Evolutionary conservation across 257 asterid species (phyloP).

Genomic region (Ehretia macrophylla): DNA sequence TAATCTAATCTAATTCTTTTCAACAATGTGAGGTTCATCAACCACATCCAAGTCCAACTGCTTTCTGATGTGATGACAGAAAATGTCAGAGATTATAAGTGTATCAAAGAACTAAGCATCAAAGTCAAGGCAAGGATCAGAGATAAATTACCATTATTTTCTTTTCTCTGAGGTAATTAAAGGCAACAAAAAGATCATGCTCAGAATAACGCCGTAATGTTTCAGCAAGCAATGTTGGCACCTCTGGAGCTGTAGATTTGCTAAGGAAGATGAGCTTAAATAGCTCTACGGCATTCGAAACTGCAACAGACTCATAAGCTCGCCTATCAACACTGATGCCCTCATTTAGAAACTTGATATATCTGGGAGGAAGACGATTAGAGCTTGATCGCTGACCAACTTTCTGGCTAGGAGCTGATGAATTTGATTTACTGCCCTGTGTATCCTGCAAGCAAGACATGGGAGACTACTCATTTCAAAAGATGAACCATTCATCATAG

Average conservation of each 20-base stretch:
- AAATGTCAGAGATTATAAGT: not conserved
- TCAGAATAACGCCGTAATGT: slow-evolving; percentile 90
- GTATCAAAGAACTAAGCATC: too few relatives aligned
- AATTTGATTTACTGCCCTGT: slow-evolving; percentile 12
- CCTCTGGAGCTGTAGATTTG: slow-evolving; percentile 69
- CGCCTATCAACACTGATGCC: slow-evolving; percentile 36
- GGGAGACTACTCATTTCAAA: slow-evolving; percentile 8
- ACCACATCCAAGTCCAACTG: too few relatives aligned
- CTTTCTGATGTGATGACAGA: not conserved
- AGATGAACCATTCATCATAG: too few relatives aligned
- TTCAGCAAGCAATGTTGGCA: slow-evolving; percentile 70
- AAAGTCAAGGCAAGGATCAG: not conserved
- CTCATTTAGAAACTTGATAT: slow-evolving; percentile 45
- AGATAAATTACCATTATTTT: slow-evolving; percentile 64
- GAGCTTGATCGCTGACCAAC: slow-evolving; percentile 48
- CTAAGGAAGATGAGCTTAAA: slow-evolving; percentile 85
- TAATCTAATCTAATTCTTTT: too few relatives aligned
- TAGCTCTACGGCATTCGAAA: slow-evolving; percentile 92
- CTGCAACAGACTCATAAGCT: slow-evolving; percentile 75
- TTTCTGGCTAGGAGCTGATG: slow-evolving; percentile 33
- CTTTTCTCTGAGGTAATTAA: slow-evolving; percentile 83
- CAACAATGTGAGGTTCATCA: too few relatives aligned
- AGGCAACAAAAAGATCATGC: slow-evolving; percentile 96
- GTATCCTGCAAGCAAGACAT: slow-evolving; percentile 24
- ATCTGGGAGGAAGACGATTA: slow-evolving; percentile 42